Conservation (phyloP, 495 filamentous ascomycete species). For the Trichocladium antarcticum region DNA sequence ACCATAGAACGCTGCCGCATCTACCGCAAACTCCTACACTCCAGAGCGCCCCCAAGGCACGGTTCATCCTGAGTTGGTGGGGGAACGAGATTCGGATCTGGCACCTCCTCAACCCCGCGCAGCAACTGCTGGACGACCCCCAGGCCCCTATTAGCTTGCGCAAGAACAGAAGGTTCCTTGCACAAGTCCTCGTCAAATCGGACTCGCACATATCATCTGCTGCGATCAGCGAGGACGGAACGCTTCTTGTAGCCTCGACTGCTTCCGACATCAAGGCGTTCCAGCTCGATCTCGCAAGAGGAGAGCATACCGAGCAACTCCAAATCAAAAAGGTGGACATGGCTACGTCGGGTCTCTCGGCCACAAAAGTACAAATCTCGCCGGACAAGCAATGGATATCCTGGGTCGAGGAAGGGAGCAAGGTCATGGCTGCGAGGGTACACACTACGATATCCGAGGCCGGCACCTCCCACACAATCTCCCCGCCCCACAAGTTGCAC, state of each 20-base stretch:
- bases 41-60: conserved; percentile 53
- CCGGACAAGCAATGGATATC: conserved; percentile 66
- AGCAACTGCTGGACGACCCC: conserved; percentile 34
- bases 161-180: conserved; percentile 50
- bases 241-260: conserved; percentile 66
- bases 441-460: conserved; percentile 32
- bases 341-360: conserved; percentile 39
- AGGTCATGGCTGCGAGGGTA: conserved; percentile 60
- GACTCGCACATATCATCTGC: conserved; percentile 83
- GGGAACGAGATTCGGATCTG: conserved; percentile 78
- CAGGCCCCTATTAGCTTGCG: conserved; percentile 26
- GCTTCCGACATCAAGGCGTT: conserved; percentile 71
- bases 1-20: conserved; percentile 64
- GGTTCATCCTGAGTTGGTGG: conserved; percentile 88
- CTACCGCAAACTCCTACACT: conserved; percentile 68
- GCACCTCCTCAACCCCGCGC: conserved; percentile 46
- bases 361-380: conserved; percentile 61
- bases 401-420: conserved; percentile 67
- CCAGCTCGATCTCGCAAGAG: conserved; percentile 38
- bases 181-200: conserved; percentile 61
- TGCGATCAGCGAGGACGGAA: conserved; percentile 59
- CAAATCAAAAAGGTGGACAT: conserved; percentile 25
- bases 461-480: conserved; percentile 34
- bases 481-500: conserved; percentile 42
- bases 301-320: conserved; percentile 35